Percentiles rank a stretch among this genome's conserved stretches.
phyloP scores from a whole-genome alignment of 1,284 basidiomycete species.

The Leccinum subrobustum region DNA sequence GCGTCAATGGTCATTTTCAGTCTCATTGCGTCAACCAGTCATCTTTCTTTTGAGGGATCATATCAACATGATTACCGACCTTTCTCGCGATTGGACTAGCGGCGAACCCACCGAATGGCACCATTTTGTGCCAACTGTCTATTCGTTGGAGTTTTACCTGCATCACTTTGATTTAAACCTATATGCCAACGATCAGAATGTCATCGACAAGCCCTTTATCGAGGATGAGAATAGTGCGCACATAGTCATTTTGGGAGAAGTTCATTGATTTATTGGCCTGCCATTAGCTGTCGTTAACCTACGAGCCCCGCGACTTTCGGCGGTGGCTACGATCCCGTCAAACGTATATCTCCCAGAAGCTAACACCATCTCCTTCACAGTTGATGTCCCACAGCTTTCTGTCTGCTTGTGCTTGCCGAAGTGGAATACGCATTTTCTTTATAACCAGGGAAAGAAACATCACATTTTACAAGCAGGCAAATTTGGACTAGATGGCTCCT shows the following conservation, averaged over 20 bases:
- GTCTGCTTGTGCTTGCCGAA: constrained; percentile 71
- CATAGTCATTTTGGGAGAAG: constrained; percentile 1
- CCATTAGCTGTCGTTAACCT: constrained; percentile 69
- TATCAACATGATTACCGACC: constrained; percentile 87
- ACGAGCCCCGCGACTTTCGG: constrained; percentile 56
- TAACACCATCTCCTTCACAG: constrained; percentile 66
- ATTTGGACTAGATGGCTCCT: constrained; percentile 67
- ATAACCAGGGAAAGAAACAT: constrained; percentile 54
- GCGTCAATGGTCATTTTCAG: constrained; percentile 74
- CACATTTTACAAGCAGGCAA: constrained; percentile 59
- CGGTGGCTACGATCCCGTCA: constrained; percentile 59
- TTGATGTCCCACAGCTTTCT: constrained; percentile 58
- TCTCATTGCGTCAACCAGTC: constrained; percentile 68
- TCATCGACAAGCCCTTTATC: constrained; percentile 83
- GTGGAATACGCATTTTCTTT: constrained; percentile 87
- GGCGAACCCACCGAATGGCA: constrained; percentile 77
- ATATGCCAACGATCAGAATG: constrained; percentile 94
- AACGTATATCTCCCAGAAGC: constrained; percentile 72
- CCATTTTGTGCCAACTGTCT: constrained; percentile 82
- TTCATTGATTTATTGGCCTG: constrained; percentile 7
- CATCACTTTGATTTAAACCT: constrained; percentile 76
- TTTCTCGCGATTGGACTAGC: constrained; percentile 86
- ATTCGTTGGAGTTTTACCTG: constrained; percentile 68
- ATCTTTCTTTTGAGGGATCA: constrained; percentile 87
- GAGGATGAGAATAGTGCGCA: constrained; percentile 71